Conservation (phyloP, 1,284 basidiomycete species). For the Heterobasidion occidentale region DNA sequence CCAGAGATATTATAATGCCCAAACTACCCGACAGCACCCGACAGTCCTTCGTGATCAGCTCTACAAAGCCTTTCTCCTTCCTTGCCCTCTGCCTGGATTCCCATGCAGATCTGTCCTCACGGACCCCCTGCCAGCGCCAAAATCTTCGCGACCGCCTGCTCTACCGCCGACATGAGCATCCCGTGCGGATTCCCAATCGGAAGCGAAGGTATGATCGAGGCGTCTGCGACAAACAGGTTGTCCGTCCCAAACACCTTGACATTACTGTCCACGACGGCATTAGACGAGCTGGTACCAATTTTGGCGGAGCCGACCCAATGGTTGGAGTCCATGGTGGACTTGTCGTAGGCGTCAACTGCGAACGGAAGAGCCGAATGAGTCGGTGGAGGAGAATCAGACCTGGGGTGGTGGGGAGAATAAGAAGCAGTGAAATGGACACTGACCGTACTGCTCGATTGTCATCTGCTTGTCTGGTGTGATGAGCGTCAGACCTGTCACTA, state of each 20-base stretch:
- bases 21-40: too few relatives aligned
- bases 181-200: slow-evolving; percentile 49
- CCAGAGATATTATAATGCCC: too few relatives aligned
- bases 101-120: slow-evolving; percentile 15
- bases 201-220: slow-evolving; percentile 34
- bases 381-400: neutral
- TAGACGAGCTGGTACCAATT: slow-evolving; percentile 31
- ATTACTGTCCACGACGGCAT: slow-evolving; percentile 48
- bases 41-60: too few relatives aligned
- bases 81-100: too few relatives aligned
- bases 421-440: slow-evolving; percentile 7
- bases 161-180: slow-evolving; percentile 44
- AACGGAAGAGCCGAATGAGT: neutral
- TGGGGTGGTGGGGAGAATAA: too few relatives aligned
- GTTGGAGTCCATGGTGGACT: slow-evolving; percentile 44
- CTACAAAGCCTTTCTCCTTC: too few relatives aligned
- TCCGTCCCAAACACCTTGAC: slow-evolving; percentile 49
- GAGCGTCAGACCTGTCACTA: slow-evolving; percentile 41
- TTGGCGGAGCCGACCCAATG: slow-evolving; percentile 50
- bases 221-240: slow-evolving; percentile 40
- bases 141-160: slow-evolving; percentile 46
- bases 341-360: slow-evolving; percentile 40
- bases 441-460: slow-evolving; percentile 43
- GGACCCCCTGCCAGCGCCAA: slow-evolving; percentile 45
- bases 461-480: slow-evolving; percentile 54